phyloP scores from a whole-genome alignment of 2,329 filamentous ascomycete species.

The Thermothelomyces thermophilus region DNA sequence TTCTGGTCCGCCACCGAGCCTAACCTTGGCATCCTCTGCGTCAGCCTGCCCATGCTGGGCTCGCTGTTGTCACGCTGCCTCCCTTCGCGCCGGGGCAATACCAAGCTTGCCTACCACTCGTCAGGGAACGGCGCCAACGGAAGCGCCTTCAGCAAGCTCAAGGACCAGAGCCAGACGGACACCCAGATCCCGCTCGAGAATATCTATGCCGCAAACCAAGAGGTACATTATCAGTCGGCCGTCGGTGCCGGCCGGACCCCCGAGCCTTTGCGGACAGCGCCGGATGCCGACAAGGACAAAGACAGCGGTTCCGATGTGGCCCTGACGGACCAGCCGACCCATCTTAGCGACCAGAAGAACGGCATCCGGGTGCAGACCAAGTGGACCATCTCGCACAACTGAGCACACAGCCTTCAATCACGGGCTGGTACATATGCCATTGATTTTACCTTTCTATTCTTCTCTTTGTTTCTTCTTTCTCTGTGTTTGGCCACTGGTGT shows the following conservation, averaged over 20 bases:
- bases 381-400: conserved; percentile 18
- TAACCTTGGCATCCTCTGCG: conserved; percentile 36
- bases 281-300: background rate
- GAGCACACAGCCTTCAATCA: background rate
- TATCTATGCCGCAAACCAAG: conserved; percentile 18
- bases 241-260: background rate
- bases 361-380: conserved; percentile 19
- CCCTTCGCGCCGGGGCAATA: conserved; percentile 6
- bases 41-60: conserved; percentile 38
- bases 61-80: conserved; percentile 27
- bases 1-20: conserved; percentile 37
- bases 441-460: background rate
- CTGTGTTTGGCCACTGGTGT: too few relatives aligned
- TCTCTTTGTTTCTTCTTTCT: background rate
- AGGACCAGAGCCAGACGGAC: conserved; percentile 5
- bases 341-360: background rate
- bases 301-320: conserved; percentile 17
- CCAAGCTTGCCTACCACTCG: conserved; percentile 15
- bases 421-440: background rate
- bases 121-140: conserved; percentile 4
- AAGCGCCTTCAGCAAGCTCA: conserved; percentile 15
- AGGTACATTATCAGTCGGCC: conserved; percentile 15
- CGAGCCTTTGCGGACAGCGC: background rate
- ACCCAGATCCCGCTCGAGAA: conserved; percentile 13
- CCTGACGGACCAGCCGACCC: conserved; percentile 3